Conservation (phyloP, 768 basidiomycete species). For the Ephemerocybe angulata region DNA sequence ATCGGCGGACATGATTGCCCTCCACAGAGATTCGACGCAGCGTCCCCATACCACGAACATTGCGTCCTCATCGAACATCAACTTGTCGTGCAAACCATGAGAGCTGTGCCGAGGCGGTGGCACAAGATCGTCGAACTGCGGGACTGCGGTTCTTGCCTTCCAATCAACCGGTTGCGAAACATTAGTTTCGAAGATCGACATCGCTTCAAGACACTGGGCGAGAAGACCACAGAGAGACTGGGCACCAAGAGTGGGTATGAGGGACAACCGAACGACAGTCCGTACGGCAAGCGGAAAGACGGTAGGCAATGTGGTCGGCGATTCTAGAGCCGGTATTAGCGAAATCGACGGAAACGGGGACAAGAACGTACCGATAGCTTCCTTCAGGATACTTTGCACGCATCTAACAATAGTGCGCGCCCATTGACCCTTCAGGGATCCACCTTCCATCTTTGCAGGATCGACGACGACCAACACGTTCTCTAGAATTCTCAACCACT, state of each 20-base stretch:
- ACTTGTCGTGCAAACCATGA: constrained; percentile 33
- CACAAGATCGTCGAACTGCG: constrained; percentile 17
- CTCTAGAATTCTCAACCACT: constrained; percentile 65
- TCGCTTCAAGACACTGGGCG: neutral
- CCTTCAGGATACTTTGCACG: constrained; percentile 36
- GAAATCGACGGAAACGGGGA: neutral
- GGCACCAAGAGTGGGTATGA: neutral
- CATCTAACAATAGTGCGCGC: constrained; percentile 51
- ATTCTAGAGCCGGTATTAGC: neutral
- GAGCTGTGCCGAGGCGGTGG: constrained; percentile 29
- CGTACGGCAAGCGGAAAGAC: constrained; percentile 6
- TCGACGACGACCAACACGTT: constrained; percentile 57
- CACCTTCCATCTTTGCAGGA: constrained; percentile 43
- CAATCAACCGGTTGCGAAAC: neutral
- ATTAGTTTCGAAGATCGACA: constrained; percentile 1
- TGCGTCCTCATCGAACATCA: constrained; percentile 17
- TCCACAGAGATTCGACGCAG: constrained; percentile 56
- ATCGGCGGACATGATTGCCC: constrained; percentile 40
- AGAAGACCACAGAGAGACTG: neutral
- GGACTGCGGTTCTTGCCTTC: neutral
- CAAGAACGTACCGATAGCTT: constrained; percentile 23
- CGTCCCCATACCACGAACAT: constrained; percentile 44
- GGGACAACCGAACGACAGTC: neutral
- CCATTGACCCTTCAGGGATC: constrained; percentile 59
- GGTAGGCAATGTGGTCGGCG: neutral